Base-by-base conservation (phyloP, 192 early-diverging fungal genomes). In the Rhizophlyctis rosea region DNA sequence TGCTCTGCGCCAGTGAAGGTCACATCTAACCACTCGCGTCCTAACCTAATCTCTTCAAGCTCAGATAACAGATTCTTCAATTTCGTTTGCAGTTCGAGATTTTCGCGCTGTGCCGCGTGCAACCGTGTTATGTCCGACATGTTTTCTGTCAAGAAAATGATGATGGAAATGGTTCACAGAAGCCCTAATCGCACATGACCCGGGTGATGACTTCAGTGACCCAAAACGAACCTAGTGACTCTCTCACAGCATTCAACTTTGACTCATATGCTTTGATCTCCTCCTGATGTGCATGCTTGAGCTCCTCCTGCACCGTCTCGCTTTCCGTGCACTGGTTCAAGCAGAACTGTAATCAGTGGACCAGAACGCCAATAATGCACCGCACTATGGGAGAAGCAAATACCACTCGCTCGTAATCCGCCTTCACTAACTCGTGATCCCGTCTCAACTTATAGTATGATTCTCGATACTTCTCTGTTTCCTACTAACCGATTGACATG, bases 41-140 rank as follows among this genome's bases (percentile, higher is more conserved):
- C 47, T 47, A 56, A 75, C 73, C 73, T 24, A 24, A 78, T 18
- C 53, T 78, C 69, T 9, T 74, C 73, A 27, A 76, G 47, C 49
- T 78, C 76, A 14, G 51, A 35, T 35, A 76, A 55, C 50, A 78
- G n/a, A 25, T 52, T 29, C 33, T 5, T 28, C 30, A 75, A 35
- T 49, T 61, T 61, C n/a, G 65, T 48, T 53, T 78, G 65, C 23
- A 75, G 30, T 23, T 78, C 73, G 23, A 60, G 34, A 29, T 72
- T 76, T 47, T 76, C 73, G 24, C 76, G 31, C 35, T 75, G 76
- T 3, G 58, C 30, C 2, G 34, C 54, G 39, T 73, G 59, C 13
- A 69, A 24, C 18, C 64, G 50, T 53, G 64, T 60, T 3, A 59
- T 44, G 27, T 78, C 68, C 21, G 60, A 27, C 16, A 2, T 54